Conservation (phyloP, 768 basidiomycete species). For the Mycena venus region DNA sequence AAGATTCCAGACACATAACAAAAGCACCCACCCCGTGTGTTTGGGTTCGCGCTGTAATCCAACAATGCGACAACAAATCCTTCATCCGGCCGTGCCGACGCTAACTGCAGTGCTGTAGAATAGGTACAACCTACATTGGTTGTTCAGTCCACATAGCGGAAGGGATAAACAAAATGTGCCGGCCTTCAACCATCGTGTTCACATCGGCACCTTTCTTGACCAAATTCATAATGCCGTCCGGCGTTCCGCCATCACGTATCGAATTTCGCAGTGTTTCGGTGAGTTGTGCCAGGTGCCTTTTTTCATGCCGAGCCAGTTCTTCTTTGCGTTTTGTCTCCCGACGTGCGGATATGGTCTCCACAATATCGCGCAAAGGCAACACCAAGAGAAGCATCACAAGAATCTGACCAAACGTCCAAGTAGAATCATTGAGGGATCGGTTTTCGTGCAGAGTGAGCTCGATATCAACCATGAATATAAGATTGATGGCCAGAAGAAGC, state of each 20-base stretch:
- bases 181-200: neutral
- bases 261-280: neutral
- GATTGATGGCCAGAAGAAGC: slow-evolving; percentile 4
- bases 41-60: neutral
- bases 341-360: neutral
- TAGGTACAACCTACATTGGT: neutral
- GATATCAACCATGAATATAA: slow-evolving; percentile 11
- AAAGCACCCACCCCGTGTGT: neutral
- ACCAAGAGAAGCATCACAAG: slow-evolving; percentile 12
- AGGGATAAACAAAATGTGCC: neutral
- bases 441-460: slow-evolving; percentile 14
- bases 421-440: neutral
- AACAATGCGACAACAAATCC: neutral
- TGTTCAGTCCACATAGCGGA: neutral
- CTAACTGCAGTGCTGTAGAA: neutral
- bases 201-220: neutral
- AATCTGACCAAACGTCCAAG: slow-evolving; percentile 25
- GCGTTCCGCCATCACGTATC: neutral
- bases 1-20: neutral
- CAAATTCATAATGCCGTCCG: neutral
- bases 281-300: neutral
- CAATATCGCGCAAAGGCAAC: slow-evolving; percentile 12
- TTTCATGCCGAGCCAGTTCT: neutral
- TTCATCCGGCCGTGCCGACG: neutral
- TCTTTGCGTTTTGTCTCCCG: neutral